These are phyloP conservation scores for Pyrenophora seminiperda DNA, from an alignment of 2,329 filamentous ascomycete genomes.

Conservation along the genomic window DNA sequence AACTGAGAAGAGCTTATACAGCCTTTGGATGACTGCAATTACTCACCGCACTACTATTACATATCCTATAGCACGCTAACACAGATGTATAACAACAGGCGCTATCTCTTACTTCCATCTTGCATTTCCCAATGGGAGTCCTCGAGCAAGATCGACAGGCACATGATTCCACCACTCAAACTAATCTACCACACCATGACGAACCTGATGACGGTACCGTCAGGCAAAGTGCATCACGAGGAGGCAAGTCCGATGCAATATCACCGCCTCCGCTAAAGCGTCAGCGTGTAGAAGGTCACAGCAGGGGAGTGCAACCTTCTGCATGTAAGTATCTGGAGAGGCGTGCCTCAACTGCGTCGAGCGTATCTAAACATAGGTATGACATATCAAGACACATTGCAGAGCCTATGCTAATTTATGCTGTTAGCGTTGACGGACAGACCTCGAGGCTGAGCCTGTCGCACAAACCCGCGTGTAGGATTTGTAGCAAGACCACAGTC, in stretches of 20 bases:
- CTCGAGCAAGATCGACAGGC: neutral
- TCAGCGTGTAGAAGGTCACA: constrained; percentile 13
- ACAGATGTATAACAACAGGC: constrained; percentile 1
- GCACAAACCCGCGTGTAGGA: constrained; percentile 30
- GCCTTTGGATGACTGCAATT: neutral
- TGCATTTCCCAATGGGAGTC: constrained; percentile 6
- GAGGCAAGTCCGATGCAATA: constrained; percentile 13
- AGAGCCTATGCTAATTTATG: neutral
- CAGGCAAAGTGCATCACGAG: neutral
- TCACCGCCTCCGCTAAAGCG: constrained; percentile 36
- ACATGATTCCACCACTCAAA: neutral
- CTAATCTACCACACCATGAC: neutral
- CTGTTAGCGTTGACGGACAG: neutral
- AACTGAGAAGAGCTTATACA: constrained; percentile 31
- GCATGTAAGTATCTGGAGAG: neutral
- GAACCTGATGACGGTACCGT: neutral
- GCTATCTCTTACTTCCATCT: neutral
- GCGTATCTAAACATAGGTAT: constrained; percentile 13
- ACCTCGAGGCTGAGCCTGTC: constrained; percentile 1
- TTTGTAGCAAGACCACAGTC: constrained; percentile 34
- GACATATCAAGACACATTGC: neutral
- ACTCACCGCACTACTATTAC: neutral
- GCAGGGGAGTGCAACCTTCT: neutral
- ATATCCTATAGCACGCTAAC: constrained; percentile 1
- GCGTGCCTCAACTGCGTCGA: neutral